Conservation (phyloP, 345 rosid genomes). For the Rhodamnia rubescens region DNA sequence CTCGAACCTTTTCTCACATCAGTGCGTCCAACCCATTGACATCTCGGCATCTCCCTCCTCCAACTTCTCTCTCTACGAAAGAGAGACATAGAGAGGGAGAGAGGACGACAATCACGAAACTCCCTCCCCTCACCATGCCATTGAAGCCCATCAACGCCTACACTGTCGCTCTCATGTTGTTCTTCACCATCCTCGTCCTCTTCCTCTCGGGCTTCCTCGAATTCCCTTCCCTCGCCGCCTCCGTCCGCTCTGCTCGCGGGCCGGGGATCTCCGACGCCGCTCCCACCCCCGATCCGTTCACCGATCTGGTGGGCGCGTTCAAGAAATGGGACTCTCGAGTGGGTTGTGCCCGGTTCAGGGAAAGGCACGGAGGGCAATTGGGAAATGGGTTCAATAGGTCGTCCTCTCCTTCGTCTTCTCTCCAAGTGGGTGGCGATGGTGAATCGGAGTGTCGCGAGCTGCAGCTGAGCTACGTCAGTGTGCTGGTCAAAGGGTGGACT, state of each 20-base stretch:
- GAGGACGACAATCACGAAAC: background rate
- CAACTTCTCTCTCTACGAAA: background rate
- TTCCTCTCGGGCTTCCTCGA: constrained; percentile 68
- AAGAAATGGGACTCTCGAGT: constrained; percentile 67
- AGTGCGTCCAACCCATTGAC: background rate
- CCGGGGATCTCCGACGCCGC: background rate
- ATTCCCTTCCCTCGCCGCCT: constrained; percentile 45
- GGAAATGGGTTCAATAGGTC: constrained; percentile 27
- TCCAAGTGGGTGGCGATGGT: constrained; percentile 32
- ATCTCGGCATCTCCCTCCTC: background rate
- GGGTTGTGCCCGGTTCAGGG: constrained; percentile 68
- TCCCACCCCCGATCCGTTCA: constrained; percentile 36
- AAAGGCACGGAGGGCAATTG: constrained; percentile 19
- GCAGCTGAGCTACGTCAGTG: constrained; percentile 53
- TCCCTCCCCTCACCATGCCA: constrained; percentile 27
- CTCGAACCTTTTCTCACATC: background rate
- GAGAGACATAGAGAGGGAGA: background rate
- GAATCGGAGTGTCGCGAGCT: constrained; percentile 35
- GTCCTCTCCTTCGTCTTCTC: constrained; percentile 37
- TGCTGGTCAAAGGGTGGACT: constrained; percentile 92
- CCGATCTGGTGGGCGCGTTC: constrained; percentile 42
- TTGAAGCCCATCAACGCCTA: constrained; percentile 45
- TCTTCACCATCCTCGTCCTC: constrained; percentile 54
- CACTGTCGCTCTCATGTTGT: constrained; percentile 42
- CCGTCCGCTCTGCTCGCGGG: constrained; percentile 8